Conservation (phyloP, 805 yeast genomes). For the Saccharomycopsis oosterbeekiorum region DNA sequence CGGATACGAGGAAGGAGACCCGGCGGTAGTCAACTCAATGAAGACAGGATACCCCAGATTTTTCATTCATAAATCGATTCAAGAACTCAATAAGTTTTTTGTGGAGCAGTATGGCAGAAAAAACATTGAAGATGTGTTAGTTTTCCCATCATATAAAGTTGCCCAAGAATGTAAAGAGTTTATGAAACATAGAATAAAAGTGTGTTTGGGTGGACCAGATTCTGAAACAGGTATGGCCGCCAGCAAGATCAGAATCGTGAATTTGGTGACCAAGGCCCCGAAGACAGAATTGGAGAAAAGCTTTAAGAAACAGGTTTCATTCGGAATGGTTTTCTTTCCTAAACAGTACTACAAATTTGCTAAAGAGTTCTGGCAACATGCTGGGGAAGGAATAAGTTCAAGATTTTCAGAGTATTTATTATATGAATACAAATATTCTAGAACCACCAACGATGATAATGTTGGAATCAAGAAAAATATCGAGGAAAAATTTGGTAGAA, state of each 20-base stretch:
- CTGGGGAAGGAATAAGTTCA: conserved; percentile 95
- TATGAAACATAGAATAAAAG: conserved; percentile 27
- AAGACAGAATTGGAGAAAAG: conserved; percentile 46
- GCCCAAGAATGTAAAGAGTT: conserved; percentile 84
- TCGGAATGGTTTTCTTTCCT: conserved; percentile 76
- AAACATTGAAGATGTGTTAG: conserved; percentile 59
- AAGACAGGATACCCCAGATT: conserved; percentile 84
- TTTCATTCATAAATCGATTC: conserved; percentile 56
- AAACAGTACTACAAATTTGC: conserved; percentile 48
- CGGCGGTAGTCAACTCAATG: conserved; percentile 69
- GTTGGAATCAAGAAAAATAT: conserved; percentile 57
- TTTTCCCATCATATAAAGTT: conserved; percentile 67
- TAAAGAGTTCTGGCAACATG: conserved; percentile 90
- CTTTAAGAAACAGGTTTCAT: conserved; percentile 51
- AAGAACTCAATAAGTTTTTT: conserved; percentile 42
- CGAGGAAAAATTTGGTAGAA: conserved; percentile 87
- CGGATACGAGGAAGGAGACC: conserved; percentile 86
- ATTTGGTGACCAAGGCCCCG: conserved; percentile 64
- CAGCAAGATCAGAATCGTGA: conserved; percentile 51
- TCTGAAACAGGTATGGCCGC: conserved; percentile 16
- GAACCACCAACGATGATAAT: conserved; percentile 25
- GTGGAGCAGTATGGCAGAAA: conserved; percentile 69
- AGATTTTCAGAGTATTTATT: conserved; percentile 78
- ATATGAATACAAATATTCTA: conserved; percentile 41
- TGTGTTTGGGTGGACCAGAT: conserved; percentile 28